phyloP scores from a whole-genome alignment of 176 grass and related monocot genomes.

The Triticum timopheevii region DNA sequence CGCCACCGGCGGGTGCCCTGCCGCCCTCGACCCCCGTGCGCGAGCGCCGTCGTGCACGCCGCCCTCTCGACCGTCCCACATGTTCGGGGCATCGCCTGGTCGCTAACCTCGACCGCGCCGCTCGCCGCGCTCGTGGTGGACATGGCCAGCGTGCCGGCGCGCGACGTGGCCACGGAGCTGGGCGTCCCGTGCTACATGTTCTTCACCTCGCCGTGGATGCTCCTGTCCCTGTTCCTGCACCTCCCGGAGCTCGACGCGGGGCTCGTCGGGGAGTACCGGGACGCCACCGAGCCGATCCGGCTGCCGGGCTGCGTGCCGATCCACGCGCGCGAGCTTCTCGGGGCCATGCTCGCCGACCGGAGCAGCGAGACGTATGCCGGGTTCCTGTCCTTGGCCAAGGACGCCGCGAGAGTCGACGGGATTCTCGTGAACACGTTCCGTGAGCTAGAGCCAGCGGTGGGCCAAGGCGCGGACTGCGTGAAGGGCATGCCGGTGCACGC shows the following conservation, averaged over 20 bases:
- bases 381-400: conserved; percentile 46
- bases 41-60: too few species aligned
- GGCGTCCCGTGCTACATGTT: too few species aligned
- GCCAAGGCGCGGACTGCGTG: neutral
- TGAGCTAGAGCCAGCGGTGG: conserved; percentile 46
- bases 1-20: too few species aligned
- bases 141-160: too few species aligned
- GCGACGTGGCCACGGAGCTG: too few species aligned
- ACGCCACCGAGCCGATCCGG: conserved; percentile 46
- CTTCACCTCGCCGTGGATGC: too few species aligned
- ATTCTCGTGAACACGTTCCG: conserved; percentile 64
- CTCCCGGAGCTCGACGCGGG: neutral
- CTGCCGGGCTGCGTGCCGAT: conserved; percentile 76
- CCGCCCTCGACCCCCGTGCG: too few species aligned
- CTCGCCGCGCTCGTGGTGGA: too few species aligned
- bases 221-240: too few species aligned
- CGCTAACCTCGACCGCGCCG: too few species aligned
- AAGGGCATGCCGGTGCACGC: conserved; percentile 34
- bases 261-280: conserved; percentile 37
- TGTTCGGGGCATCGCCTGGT: too few species aligned
- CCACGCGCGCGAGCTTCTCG: conserved; percentile 40
- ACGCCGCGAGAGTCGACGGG: neutral
- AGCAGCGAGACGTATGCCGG: conserved; percentile 40
- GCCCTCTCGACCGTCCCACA: too few species aligned
- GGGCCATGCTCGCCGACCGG: conserved; percentile 31